A percentile compares a stretch with the other conserved stretches of the same genome.
phyloP scores from a whole-genome alignment of 2,329 filamentous ascomycete species.

The Xylariomycetidae sp. region DNA sequence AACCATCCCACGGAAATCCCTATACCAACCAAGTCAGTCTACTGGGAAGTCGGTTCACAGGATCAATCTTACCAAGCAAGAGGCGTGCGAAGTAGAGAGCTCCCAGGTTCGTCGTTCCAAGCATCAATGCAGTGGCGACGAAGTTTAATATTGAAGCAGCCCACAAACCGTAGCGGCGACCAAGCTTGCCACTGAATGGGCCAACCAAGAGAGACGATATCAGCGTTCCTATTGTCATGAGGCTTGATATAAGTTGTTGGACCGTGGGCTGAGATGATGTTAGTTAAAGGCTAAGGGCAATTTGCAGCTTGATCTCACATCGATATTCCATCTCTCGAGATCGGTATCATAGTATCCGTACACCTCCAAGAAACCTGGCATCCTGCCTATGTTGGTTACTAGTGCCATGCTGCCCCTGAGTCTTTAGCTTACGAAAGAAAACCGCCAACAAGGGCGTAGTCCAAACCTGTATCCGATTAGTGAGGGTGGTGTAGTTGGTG shows the following conservation, averaged over 20 bases:
- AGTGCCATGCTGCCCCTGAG: no score
- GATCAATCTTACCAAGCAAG: slow-evolving; percentile 18
- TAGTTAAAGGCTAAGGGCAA: no score
- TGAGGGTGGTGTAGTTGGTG: neutral
- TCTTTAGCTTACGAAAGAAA: slow-evolving; percentile 26
- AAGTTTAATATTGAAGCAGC: slow-evolving; percentile 22
- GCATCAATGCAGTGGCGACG: slow-evolving; percentile 25
- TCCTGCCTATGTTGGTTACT: no score
- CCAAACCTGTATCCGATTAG: no score
- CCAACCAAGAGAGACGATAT: slow-evolving; percentile 26
- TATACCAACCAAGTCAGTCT: slow-evolving; percentile 5
- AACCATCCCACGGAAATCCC: slow-evolving; percentile 33
- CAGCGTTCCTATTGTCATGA: slow-evolving; percentile 31
- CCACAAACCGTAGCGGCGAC: slow-evolving; percentile 24
- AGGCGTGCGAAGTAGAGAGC: slow-evolving; percentile 27
- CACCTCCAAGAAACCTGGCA: slow-evolving; percentile 30
- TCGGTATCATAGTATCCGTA: slow-evolving; percentile 27
- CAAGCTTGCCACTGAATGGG: slow-evolving; percentile 23
- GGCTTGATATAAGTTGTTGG: slow-evolving; percentile 30
- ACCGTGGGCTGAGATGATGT: slow-evolving; percentile 22
- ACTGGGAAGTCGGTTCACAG: slow-evolving; percentile 1
- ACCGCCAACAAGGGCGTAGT: slow-evolving; percentile 30
- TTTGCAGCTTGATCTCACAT: no score
- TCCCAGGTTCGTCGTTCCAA: slow-evolving; percentile 23
- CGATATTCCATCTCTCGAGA: slow-evolving; percentile 24